Conservation (phyloP, 345 rosid genomes). For the Salix purpurea region DNA sequence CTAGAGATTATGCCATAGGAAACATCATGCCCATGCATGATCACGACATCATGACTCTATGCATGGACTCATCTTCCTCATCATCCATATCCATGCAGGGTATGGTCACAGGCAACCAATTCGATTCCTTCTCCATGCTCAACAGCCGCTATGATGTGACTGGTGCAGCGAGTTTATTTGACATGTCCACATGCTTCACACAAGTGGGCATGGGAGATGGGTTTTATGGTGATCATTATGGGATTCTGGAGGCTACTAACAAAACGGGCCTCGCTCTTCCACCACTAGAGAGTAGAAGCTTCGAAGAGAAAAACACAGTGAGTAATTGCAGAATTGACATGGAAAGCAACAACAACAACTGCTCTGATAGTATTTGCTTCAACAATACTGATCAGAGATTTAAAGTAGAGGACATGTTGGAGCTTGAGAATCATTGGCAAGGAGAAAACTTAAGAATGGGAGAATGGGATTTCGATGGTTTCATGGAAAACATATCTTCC, state of each 20-base stretch:
- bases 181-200: constrained; percentile 33
- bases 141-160: constrained; percentile 31
- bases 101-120: constrained; percentile 26
- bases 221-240: constrained; percentile 34
- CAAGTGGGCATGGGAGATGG: constrained; percentile 33
- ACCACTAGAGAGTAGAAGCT: constrained; percentile 35
- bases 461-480: constrained; percentile 89
- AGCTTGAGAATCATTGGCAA: constrained; percentile 54
- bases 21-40: constrained; percentile 45
- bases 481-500: constrained; percentile 62
- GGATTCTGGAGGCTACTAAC: constrained; percentile 29
- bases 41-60: constrained; percentile 38
- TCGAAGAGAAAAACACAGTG: constrained; percentile 2
- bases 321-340: constrained; percentile 26
- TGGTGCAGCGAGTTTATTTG: constrained; percentile 30
- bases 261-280: constrained; percentile 48
- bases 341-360: constrained; percentile 43
- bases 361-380: constrained; percentile 47
- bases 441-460: constrained; percentile 70
- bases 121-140: constrained; percentile 40
- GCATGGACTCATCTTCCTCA: constrained; percentile 53
- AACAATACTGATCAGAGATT: constrained; percentile 37
- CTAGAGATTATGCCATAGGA: constrained; percentile 27
- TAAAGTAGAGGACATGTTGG: constrained; percentile 51
- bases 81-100: constrained; percentile 42